phyloP scores from a whole-genome alignment of 108 stramenopile genomes.

The Cyclotella kingstonii region DNA sequence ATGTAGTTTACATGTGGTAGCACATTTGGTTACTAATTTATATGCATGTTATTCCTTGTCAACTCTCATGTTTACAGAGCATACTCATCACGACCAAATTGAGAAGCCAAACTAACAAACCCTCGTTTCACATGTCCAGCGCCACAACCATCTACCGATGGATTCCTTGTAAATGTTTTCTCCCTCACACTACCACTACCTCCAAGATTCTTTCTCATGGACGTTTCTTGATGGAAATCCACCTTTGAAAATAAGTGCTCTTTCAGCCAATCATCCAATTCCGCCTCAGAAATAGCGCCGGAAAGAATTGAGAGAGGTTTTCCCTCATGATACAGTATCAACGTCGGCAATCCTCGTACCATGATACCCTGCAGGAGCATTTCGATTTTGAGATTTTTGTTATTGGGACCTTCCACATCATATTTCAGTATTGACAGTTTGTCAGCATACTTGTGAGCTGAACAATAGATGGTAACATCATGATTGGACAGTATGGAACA shows the following conservation, averaged over 20 bases:
- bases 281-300: slow-evolving; percentile 45
- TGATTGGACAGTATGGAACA: background rate
- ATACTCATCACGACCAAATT: slow-evolving; percentile 35
- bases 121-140: slow-evolving; percentile 17
- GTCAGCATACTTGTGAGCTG: slow-evolving; percentile 39
- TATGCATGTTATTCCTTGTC: no score
- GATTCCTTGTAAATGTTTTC: no score
- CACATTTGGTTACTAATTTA: no score
- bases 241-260: slow-evolving; percentile 32
- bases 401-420: slow-evolving; percentile 53
- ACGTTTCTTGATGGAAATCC: background rate
- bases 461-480: background rate
- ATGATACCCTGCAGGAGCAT: slow-evolving; percentile 56
- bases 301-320: slow-evolving; percentile 41
- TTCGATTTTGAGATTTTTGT: slow-evolving; percentile 56
- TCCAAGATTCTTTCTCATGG: background rate
- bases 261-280: slow-evolving; percentile 52
- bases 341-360: slow-evolving; percentile 54
- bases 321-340: slow-evolving; percentile 49
- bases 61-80: no score
- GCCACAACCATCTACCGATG: background rate
- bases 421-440: slow-evolving; percentile 52
- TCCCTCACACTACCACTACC: no score
- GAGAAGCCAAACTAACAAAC: slow-evolving; percentile 27
- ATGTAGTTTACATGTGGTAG: no score